Conservation (phyloP, 2,329 filamentous ascomycete species). For the Aspergillus fumigatiaffinis region DNA sequence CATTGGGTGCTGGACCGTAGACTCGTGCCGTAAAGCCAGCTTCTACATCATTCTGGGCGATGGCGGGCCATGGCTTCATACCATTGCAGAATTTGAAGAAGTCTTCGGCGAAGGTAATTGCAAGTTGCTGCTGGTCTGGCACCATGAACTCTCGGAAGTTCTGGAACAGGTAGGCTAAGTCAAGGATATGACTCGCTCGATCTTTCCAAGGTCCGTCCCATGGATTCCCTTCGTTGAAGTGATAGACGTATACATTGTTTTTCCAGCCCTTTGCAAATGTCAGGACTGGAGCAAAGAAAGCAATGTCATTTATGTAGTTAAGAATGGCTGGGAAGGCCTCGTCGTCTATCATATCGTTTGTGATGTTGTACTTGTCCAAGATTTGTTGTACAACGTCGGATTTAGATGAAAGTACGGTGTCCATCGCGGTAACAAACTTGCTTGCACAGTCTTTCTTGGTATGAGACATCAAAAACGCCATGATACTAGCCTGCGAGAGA, state of each 20-base stretch:
- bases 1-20: conserved; percentile 21
- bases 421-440: conserved; percentile 19
- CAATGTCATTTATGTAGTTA: conserved; percentile 44
- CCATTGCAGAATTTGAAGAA: conserved; percentile 41
- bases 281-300: conserved; percentile 43
- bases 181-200: conserved; percentile 43
- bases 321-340: conserved; percentile 42
- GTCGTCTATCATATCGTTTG: conserved; percentile 33
- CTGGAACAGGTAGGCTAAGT: conserved; percentile 45
- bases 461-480: conserved; percentile 26
- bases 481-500: conserved; percentile 22
- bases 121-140: conserved; percentile 28
- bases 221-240: conserved; percentile 48
- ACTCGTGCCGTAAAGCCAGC: conserved; percentile 21
- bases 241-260: conserved; percentile 37
- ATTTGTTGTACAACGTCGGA: conserved; percentile 23
- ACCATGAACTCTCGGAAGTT: conserved; percentile 42
- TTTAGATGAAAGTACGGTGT: conserved; percentile 19
- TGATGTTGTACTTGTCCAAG: conserved; percentile 41
- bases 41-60: conserved; percentile 13
- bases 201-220: conserved; percentile 44
- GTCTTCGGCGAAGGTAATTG: conserved; percentile 32
- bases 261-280: conserved; percentile 39
- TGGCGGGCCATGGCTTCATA: conserved; percentile 28
- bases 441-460: conserved; percentile 19